A percentile compares a stretch with the other conserved stretches of the same genome.
These are phyloP conservation scores for Paragyromitra xinjiangensis DNA, from an alignment of 495 filamentous ascomycete genomes.

Conservation along the genomic window DNA sequence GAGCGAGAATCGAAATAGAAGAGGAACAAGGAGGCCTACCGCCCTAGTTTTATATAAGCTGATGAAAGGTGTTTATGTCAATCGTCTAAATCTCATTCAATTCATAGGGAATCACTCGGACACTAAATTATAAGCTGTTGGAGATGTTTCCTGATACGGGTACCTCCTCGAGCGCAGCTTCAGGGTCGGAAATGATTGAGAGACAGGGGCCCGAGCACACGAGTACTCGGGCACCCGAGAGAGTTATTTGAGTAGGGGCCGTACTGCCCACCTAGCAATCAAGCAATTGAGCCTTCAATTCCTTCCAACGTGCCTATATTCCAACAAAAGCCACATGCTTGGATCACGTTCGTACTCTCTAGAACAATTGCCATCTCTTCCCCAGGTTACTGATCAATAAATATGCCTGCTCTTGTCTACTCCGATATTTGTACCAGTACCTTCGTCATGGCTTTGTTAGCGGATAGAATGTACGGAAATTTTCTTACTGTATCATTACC, in stretches of 20 bases:
- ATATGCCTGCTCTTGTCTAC: background rate
- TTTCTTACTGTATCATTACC: background rate
- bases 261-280: too few relatives aligned
- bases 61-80: background rate
- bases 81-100: background rate
- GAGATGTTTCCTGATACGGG: too few relatives aligned
- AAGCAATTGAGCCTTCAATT: too few relatives aligned
- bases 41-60: background rate
- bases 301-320: too few relatives aligned
- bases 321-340: background rate
- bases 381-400: background rate
- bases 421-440: background rate
- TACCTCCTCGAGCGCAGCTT: too few relatives aligned
- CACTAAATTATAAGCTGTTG: background rate
- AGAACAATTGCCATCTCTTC: background rate
- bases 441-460: background rate
- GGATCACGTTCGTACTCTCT: background rate
- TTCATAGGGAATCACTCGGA: background rate
- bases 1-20: background rate
- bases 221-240: too few relatives aligned
- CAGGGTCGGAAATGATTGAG: too few relatives aligned
- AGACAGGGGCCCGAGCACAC: too few relatives aligned
- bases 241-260: too few relatives aligned
- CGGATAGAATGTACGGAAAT: background rate
- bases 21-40: background rate